Conservation (phyloP, 2,329 filamentous ascomycete species). For the Ophiostoma australiae region DNA sequence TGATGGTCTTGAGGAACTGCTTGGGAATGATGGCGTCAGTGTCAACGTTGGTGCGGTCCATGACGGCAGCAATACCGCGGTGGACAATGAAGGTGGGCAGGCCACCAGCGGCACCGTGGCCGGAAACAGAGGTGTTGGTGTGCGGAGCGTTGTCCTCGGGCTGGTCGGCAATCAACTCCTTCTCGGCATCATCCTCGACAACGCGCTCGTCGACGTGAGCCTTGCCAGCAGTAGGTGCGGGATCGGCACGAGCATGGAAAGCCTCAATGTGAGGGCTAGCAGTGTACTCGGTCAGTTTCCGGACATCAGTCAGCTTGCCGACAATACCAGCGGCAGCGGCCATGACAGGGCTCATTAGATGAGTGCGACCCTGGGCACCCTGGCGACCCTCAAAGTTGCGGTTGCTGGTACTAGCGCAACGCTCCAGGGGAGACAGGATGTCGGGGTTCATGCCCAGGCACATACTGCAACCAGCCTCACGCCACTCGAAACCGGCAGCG, state of each 20-base stretch:
- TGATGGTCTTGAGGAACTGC: conserved; percentile 98
- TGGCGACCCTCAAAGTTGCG: conserved; percentile 97
- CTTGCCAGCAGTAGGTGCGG: conserved; percentile 31
- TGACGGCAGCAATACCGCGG: conserved; percentile 79
- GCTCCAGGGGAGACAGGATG: conserved; percentile 84
- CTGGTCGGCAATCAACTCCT: conserved; percentile 51
- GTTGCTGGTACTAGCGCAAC: conserved; percentile 93
- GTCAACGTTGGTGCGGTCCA: conserved; percentile 88
- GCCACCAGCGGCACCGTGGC: conserved; percentile 52
- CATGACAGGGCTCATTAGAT: conserved; percentile 96
- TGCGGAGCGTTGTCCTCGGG: conserved; percentile 59
- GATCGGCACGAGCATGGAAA: conserved; percentile 35
- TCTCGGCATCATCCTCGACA: conserved; percentile 47
- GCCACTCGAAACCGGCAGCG: conserved; percentile 94
- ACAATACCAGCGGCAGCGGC: conserved; percentile 85
- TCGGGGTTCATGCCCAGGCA: conserved; percentile 99
- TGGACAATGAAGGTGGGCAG: conserved; percentile 79
- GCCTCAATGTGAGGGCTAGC: conserved; percentile 58
- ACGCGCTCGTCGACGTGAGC: conserved; percentile 51
- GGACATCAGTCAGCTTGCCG: conserved; percentile 87
- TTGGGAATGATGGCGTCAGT: conserved; percentile 99
- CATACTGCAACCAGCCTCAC: conserved; percentile 98
- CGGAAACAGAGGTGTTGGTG: conserved; percentile 55
- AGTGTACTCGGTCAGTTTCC: conserved; percentile 64
- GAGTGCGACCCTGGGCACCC: conserved; percentile 83